Conservation (phyloP, 2,329 filamentous ascomycete species). For the Penicillium occitanis region DNA sequence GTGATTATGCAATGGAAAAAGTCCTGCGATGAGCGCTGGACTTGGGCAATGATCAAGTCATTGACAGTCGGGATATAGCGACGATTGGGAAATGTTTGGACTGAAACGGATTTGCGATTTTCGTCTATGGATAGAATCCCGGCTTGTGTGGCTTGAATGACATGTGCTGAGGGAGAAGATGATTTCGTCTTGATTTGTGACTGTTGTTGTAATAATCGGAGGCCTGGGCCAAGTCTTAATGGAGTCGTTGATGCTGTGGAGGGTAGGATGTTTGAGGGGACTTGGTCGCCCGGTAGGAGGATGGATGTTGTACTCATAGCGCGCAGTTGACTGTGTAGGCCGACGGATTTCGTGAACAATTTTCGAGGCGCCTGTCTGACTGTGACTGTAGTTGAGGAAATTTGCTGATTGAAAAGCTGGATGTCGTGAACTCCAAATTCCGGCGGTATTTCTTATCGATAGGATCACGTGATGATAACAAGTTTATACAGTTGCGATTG, state of each 20-base stretch:
- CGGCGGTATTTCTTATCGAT: slow-evolving; percentile 18
- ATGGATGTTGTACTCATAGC: slow-evolving; percentile 61
- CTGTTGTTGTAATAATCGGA: slow-evolving; percentile 75
- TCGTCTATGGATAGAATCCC: slow-evolving; percentile 40
- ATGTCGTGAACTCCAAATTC: neutral
- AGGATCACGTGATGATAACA: slow-evolving; percentile 20
- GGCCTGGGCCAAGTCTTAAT: slow-evolving; percentile 77
- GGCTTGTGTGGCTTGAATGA: slow-evolving; percentile 36
- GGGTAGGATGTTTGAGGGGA: slow-evolving; percentile 67
- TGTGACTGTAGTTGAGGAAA: neutral
- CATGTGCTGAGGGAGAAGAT: slow-evolving; percentile 54
- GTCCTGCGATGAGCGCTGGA: slow-evolving; percentile 73
- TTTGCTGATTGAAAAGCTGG: neutral
- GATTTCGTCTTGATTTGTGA: slow-evolving; percentile 62
- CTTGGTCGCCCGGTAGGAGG: slow-evolving; percentile 77
- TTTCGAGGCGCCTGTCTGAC: neutral
- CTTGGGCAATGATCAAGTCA: slow-evolving; percentile 85
- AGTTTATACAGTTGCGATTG: neutral
- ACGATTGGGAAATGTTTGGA: slow-evolving; percentile 39
- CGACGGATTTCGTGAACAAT: neutral
- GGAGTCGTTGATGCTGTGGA: slow-evolving; percentile 62
- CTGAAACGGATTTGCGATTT: slow-evolving; percentile 41
- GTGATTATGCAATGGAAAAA: slow-evolving; percentile 78
- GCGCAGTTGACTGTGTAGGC: neutral
- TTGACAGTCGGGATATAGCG: slow-evolving; percentile 77